Percentiles rank a stretch among this genome's conserved stretches.
Conservation (phyloP, 2,329 filamentous ascomycete genomes). For the Thelonectria rubi region DNA sequence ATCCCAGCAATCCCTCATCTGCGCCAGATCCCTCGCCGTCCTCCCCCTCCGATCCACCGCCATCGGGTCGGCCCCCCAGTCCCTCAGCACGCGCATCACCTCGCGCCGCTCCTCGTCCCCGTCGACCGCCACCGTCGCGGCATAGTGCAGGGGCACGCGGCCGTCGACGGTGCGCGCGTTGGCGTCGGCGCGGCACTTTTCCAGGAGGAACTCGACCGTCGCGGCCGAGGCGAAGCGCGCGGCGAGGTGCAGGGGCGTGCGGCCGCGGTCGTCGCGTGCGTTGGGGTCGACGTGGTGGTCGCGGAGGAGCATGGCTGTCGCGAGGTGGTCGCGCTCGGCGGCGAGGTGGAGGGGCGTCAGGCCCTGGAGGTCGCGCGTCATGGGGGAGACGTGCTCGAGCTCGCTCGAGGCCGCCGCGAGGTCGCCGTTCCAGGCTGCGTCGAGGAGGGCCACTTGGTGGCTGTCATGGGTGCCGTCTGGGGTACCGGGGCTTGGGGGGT, state of each 20-base stretch:
- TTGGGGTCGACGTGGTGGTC: constrained; percentile 42
- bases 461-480: constrained; percentile 17
- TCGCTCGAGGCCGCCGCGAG: constrained; percentile 39
- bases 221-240: constrained; percentile 43
- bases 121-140: constrained; percentile 43
- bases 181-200: constrained; percentile 42
- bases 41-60: constrained; percentile 40
- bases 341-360: constrained; percentile 46
- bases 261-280: constrained; percentile 43
- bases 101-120: constrained; percentile 46
- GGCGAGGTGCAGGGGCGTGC: constrained; percentile 46
- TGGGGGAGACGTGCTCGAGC: constrained; percentile 37
- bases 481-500: background rate
- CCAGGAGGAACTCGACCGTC: constrained; percentile 45
- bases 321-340: constrained; percentile 45
- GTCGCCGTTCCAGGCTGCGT: constrained; percentile 48
- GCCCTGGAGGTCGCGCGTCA: constrained; percentile 42
- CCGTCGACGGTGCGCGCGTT: constrained; percentile 44
- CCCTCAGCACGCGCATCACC: constrained; percentile 42
- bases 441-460: constrained; percentile 40
- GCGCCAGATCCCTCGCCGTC: constrained; percentile 45
- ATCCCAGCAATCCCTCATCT: constrained; percentile 46
- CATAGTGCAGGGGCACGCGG: constrained; percentile 46
- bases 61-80: constrained; percentile 45
- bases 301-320: constrained; percentile 47